A percentile compares a stretch with the other conserved stretches of the same genome.
phyloP scores from a whole-genome alignment of 768 basidiomycete genomes.

The Russula lepida region DNA sequence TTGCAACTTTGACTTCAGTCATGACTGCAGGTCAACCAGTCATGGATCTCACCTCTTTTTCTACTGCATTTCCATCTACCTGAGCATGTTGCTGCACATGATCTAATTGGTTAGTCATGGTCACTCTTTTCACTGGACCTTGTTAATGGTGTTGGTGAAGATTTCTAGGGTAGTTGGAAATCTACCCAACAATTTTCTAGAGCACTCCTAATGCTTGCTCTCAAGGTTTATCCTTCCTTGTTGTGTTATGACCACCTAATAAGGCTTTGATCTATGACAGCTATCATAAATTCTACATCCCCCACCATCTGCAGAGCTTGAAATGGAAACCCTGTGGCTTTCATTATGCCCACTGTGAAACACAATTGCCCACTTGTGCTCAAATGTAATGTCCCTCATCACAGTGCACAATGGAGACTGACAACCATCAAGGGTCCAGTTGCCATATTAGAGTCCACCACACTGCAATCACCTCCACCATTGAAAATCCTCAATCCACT shows the following conservation, averaged over 20 bases:
- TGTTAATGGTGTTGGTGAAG: constrained; percentile 26
- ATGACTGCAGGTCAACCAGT: too few relatives aligned
- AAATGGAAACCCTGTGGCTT: constrained; percentile 63
- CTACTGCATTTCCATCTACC: too few relatives aligned
- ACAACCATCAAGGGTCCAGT: constrained; percentile 57
- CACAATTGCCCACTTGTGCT: neutral
- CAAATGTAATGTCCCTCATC: neutral
- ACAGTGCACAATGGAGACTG: constrained; percentile 55
- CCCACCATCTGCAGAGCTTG: constrained; percentile 50
- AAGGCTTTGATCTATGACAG: constrained; percentile 27
- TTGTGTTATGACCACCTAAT: neutral
- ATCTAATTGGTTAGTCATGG: constrained; percentile 59
- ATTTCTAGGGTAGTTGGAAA: constrained; percentile 47
- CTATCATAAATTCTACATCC: constrained; percentile 58
- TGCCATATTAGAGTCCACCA: constrained; percentile 51
- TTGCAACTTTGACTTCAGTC: too few relatives aligned
- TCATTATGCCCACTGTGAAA: constrained; percentile 23
- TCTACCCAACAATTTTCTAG: constrained; percentile 52
- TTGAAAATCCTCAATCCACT: constrained; percentile 56
- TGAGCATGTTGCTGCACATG: too few relatives aligned
- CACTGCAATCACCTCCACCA: constrained; percentile 40
- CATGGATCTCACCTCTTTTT: too few relatives aligned
- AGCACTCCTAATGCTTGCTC: constrained; percentile 35
- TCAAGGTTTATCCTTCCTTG: constrained; percentile 37
- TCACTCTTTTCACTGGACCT: neutral